These are phyloP conservation scores for Pythium utonaiense DNA, from an alignment of 352 stramenopile genomes.

Conservation along the genomic window DNA sequence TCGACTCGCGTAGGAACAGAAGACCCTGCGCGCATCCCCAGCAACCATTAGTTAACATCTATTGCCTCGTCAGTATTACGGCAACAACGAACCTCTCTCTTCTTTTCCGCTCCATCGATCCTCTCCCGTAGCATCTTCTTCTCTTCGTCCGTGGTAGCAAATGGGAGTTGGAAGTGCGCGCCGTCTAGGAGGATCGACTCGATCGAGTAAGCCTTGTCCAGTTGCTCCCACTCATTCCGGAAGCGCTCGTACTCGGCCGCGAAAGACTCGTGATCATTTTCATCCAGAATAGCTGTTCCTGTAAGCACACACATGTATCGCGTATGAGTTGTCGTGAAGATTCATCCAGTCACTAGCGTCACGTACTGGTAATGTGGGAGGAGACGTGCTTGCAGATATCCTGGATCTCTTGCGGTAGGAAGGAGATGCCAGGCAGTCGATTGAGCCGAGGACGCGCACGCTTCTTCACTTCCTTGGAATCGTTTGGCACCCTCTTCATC, in stretches of 20 bases:
- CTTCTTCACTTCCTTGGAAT: conserved; percentile 30
- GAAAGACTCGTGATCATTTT: conserved; percentile 57
- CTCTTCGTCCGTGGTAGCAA: conserved; percentile 14
- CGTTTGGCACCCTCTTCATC: neutral
- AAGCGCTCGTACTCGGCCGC: conserved; percentile 46
- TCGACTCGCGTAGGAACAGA: conserved; percentile 14
- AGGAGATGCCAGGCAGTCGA: conserved; percentile 47
- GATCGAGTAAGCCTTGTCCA: conserved; percentile 49
- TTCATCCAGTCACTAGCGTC: neutral
- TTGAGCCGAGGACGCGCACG: conserved; percentile 40
- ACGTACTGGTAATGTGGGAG: conserved; percentile 36
- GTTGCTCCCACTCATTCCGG: conserved; percentile 50
- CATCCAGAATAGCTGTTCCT: conserved; percentile 56
- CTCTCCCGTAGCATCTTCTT: conserved; percentile 1
- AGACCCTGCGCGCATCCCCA: conserved; percentile 13
- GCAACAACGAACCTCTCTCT: conserved; percentile 19
- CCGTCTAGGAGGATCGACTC: conserved; percentile 22
- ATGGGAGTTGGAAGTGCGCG: conserved; percentile 15
- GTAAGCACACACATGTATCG: neutral
- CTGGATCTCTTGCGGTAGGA: conserved; percentile 38
- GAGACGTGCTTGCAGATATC: conserved; percentile 56
- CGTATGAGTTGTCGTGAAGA: no score
- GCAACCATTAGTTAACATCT: neutral
- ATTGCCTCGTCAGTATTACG: no score
- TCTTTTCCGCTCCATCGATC: conserved; percentile 10